Conservation (phyloP, 805 yeast species). For the Candida maris region DNA sequence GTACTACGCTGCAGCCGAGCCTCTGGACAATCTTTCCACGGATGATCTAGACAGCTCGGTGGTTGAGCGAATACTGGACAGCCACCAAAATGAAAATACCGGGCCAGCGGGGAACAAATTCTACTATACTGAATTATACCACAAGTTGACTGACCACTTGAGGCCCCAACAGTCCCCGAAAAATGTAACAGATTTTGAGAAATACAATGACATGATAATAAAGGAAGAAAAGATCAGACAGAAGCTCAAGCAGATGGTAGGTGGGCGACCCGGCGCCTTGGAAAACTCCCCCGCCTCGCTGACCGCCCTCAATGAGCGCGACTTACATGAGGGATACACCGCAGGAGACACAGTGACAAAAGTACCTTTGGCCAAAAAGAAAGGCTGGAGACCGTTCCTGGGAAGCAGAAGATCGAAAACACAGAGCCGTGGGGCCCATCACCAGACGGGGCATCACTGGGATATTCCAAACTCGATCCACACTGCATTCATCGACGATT, state of each 20-base stretch:
- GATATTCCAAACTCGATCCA: constrained; percentile 3
- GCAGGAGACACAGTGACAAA: constrained; percentile 4
- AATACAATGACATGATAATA: constrained; percentile 23
- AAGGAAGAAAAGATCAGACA: constrained; percentile 25
- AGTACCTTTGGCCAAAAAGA: neutral
- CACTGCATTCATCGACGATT: constrained; percentile 31
- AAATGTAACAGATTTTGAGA: constrained; percentile 28
- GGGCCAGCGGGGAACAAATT: constrained; percentile 13
- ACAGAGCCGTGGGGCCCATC: too few relatives aligned
- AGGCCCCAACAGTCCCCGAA: neutral
- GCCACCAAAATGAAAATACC: constrained; percentile 9
- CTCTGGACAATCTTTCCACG: too few relatives aligned
- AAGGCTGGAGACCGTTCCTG: constrained; percentile 4
- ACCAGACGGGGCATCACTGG: neutral
- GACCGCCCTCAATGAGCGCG: constrained; percentile 20
- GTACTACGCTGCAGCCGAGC: too few relatives aligned
- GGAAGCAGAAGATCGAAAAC: neutral
- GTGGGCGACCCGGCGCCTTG: neutral
- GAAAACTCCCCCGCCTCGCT: constrained; percentile 10
- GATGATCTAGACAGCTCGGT: constrained; percentile 22
- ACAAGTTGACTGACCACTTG: constrained; percentile 9
- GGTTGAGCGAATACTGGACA: constrained; percentile 21
- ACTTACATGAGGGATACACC: constrained; percentile 18
- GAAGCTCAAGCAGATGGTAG: constrained; percentile 14
- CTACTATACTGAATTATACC: constrained; percentile 24